Percentiles rank a stretch among this genome's conserved stretches.
These are phyloP conservation scores for Nitzschia sp. DNA, from an alignment of 108 stramenopile genomes.

Conservation along the genomic window DNA sequence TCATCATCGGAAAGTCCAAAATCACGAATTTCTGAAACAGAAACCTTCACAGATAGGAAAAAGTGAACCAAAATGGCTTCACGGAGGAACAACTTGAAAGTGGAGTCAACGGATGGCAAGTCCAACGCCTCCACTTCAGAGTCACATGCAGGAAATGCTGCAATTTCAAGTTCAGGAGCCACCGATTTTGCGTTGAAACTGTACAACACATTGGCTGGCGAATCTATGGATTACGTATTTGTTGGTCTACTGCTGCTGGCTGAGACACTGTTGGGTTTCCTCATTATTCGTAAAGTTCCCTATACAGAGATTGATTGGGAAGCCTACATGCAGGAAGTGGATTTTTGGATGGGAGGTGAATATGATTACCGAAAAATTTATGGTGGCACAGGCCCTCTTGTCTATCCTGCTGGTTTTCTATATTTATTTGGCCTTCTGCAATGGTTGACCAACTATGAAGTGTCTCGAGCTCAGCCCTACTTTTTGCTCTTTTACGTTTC, in stretches of 20 bases:
- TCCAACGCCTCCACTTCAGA: too few species aligned
- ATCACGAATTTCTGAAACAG: too few species aligned
- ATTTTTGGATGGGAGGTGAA: slow-evolving; percentile 72
- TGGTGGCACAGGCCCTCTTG: slow-evolving; percentile 94
- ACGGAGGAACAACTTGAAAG: too few species aligned
- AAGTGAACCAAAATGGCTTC: too few species aligned
- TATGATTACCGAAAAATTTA: slow-evolving; percentile 84
- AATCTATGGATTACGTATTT: slow-evolving; percentile 45
- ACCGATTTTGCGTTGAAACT: neutral
- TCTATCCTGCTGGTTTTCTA: slow-evolving; percentile 97
- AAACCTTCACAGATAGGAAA: too few species aligned
- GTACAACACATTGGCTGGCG: slow-evolving; percentile 39
- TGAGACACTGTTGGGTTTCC: slow-evolving; percentile 50
- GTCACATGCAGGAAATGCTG: too few species aligned
- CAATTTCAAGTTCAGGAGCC: too few species aligned
- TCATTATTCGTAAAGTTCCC: slow-evolving; percentile 71
- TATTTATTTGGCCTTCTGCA: slow-evolving; percentile 84
- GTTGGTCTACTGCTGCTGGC: slow-evolving; percentile 41
- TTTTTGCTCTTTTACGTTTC: slow-evolving; percentile 82
- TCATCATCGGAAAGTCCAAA: too few species aligned
- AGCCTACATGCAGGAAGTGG: slow-evolving; percentile 98
- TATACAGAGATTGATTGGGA: slow-evolving; percentile 99
- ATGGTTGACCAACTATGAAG: slow-evolving; percentile 63
- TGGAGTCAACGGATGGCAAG: too few species aligned
- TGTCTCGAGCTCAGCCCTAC: slow-evolving; percentile 74